Percentiles rank a stretch among this genome's conserved stretches.
Evolutionary conservation across 371 early-diverging fungal species (phyloP).

Genomic region (Actinomortierella ambigua): DNA sequence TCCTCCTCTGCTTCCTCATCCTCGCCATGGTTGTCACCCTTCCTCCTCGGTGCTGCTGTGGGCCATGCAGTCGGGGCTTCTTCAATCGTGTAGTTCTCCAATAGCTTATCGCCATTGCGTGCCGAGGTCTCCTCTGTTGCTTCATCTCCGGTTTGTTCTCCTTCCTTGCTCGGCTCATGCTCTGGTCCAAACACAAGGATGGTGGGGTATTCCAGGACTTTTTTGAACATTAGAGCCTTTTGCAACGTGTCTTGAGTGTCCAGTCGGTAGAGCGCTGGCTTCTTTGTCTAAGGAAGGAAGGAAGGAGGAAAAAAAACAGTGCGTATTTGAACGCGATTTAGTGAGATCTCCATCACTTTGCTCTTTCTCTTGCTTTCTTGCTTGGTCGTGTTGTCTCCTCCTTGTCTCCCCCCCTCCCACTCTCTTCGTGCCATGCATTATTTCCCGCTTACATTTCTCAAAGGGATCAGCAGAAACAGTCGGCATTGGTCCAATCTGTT

Average conservation of each 20-base stretch:
- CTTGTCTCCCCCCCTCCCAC: no score
- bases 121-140: background rate
- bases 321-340: no score
- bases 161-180: background rate
- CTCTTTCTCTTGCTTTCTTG: no score
- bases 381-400: no score
- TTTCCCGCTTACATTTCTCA: constrained; percentile 41
- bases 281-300: constrained; percentile 19
- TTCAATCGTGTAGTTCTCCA: constrained; percentile 27
- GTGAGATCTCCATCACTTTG: no score
- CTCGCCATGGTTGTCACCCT: background rate
- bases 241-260: constrained; percentile 18
- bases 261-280: constrained; percentile 35
- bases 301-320: background rate
- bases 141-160: background rate
- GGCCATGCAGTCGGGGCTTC: constrained; percentile 27
- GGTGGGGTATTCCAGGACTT: constrained; percentile 34
- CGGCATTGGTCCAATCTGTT: constrained; percentile 17
- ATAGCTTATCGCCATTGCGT: background rate
- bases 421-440: no score
- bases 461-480: constrained; percentile 33
- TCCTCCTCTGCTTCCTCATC: constrained; percentile 1
- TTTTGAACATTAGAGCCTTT: constrained; percentile 32
- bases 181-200: constrained; percentile 27
- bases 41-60: background rate